These are phyloP conservation scores for Nematocida minor DNA, from an alignment of 371 early-diverging fungal species.

Conservation along the genomic window DNA sequence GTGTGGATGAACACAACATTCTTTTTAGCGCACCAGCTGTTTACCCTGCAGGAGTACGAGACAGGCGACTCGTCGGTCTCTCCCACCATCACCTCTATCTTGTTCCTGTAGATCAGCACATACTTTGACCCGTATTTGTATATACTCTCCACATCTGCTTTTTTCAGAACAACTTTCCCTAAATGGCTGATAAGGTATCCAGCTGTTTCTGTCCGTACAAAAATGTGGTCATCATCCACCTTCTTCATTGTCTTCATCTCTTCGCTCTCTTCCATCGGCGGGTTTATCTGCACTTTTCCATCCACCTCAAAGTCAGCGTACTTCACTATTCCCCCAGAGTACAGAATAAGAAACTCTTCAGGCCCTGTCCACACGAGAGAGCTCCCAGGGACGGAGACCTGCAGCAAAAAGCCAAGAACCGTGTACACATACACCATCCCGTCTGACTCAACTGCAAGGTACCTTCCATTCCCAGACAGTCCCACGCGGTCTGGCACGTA, in stretches of 20 bases:
- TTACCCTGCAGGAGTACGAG: not conserved
- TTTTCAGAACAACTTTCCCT: conserved; percentile 35
- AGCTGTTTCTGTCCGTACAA: not conserved
- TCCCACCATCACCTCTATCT: conserved; percentile 24
- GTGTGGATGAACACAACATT: conserved; percentile 46
- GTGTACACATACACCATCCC: conserved; percentile 29
- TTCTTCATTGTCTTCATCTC: not conserved
- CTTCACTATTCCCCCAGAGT: not conserved
- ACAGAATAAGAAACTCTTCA: conserved; percentile 36
- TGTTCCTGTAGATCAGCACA: not conserved
- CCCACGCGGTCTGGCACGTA: conserved; percentile 31
- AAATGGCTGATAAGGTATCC: conserved; percentile 21
- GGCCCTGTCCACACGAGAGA: conserved; percentile 42
- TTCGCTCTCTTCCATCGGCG: not conserved
- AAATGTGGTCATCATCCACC: not conserved
- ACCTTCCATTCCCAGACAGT: conserved; percentile 25
- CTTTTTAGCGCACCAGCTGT: conserved; percentile 35
- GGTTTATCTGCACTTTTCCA: not conserved
- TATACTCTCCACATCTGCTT: conserved; percentile 14
- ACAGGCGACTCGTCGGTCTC: not conserved
- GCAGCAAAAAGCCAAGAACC: conserved; percentile 37
- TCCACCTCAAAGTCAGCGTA: conserved; percentile 45
- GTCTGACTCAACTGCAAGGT: conserved; percentile 36
- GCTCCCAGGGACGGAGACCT: conserved; percentile 38
- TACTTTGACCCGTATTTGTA: conserved; percentile 41